Evolutionary conservation across 2,329 filamentous ascomycete species (phyloP), one percentile per base, ranked within the genome.

Genomic region (Fusarium sp.): DNA sequence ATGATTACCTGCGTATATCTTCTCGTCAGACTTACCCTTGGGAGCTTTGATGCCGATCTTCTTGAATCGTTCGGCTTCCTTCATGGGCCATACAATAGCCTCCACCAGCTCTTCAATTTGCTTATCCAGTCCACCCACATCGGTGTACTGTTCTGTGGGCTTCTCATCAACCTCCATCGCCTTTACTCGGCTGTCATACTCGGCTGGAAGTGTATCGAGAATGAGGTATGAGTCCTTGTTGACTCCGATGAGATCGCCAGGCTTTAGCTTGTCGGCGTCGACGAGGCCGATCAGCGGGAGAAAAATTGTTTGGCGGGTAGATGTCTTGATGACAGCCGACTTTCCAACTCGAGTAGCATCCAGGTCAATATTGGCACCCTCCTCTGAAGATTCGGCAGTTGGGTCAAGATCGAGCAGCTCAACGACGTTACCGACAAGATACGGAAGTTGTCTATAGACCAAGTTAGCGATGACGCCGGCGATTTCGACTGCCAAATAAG

Each of bases 151-250:
- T 83, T 99, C 96, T 39, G 95, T 98, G 11, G 96, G 97, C 87
- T 99, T 99, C 87, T 99, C 97, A 77, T 99, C 96, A 9, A 99
- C 96, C 85, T 99, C 97, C 96, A 99, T 99, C 36, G 97, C 97
- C 86, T 99, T 99, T 72, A 99, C 96, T 81, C 96, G 90, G 83
- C 95, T 98, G 79, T 99, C 96, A 78, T 99, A 99, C 81, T 99
- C 97, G 46, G 96, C 96, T 2, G 96, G 96, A 72, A 99, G 86
- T 24, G 96, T 99, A 79, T 99, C 97, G 60, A 99, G 88, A 71
- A 99, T 93, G 36, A 99, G 90, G 80, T 99, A 99, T 61, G 95
- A 98, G 77, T 99, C 97, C 84, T 99, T 99, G 81, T 99, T 98
- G 61, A 99, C 95, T 81, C 96, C 96, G 68, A 99, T 99, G 48